Base-by-base conservation (phyloP, 441 rosid species). In the Metrosideros polymorpha region DNA sequence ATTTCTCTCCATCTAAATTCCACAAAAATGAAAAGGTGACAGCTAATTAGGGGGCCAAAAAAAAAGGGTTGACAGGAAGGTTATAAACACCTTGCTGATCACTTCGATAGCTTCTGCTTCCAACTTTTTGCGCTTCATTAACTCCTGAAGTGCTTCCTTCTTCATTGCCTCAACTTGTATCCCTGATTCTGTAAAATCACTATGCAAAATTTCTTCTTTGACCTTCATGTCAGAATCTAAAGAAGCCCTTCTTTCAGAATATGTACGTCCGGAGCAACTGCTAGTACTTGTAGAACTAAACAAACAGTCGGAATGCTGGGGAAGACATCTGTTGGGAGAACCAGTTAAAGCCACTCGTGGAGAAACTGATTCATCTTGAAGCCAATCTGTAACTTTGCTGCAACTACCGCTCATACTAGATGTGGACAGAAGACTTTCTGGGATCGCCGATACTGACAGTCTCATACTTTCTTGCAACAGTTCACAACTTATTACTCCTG, bases 21-120 rank as follows among this genome's bases (percentile, higher is more conserved):
- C n/a, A n/a, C n/a, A n/a, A n/a, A n/a, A 71, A 71, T 39, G 79
- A 71, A 71, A 39, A 43, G 9, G 9, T 22, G 47, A 22, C 9
- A 71, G 47, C 79, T 39, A 71, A 39, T 71, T 12, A 42, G 8
- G n/a, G 27, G 45, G 10, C 4, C 1, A 6, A 66, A 6, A 22
- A 35, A 22, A 71, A 39, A 35, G 22, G 79, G 47, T 39, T 39
- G 52, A 53, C 29, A 19, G 50, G 32, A 47, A 55, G 85, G 83
- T 82, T 83, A 77, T 63, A n/a, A 25, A 83, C 90, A 95, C 96
- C 96, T 91, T 94, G 87, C 90, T 77, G 82, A 92, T 86, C 57
- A 91, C 91, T 91, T 93, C 90, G 57, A 91, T 39, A 86, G 92
- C 93, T 79, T 92, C 88, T 24, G 50, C 59, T 87, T 95, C 98